These are phyloP conservation scores for Pelargonium citronellum DNA, from an alignment of 441 rosid genomes.

Conservation along the genomic window DNA sequence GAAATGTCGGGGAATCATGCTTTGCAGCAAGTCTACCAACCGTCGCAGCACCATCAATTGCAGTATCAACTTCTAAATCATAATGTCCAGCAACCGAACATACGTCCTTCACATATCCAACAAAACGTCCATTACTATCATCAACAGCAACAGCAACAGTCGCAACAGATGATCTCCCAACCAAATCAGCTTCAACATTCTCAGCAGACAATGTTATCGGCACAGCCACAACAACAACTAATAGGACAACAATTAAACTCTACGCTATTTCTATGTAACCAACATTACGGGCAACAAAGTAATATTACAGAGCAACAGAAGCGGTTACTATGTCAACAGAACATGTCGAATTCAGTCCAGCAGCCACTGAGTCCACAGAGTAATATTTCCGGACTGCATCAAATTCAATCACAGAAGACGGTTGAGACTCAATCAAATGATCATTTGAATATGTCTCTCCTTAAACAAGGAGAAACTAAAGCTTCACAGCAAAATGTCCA, in stretches of 20 bases:
- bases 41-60: background rate
- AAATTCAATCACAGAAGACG: background rate
- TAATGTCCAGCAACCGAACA: background rate
- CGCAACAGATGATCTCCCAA: background rate
- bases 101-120: background rate
- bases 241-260: background rate
- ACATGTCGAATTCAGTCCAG: background rate
- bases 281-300: background rate
- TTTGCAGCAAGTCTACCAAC: background rate
- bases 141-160: background rate
- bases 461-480: background rate
- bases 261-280: background rate
- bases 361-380: background rate
- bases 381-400: background rate
- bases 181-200: constrained; percentile 4
- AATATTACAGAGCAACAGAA: constrained; percentile 4
- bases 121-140: constrained; percentile 2
- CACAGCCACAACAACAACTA: constrained; percentile 4
- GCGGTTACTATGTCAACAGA: background rate
- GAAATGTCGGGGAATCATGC: background rate
- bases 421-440: background rate
- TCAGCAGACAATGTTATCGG: background rate
- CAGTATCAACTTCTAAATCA: constrained; percentile 1
- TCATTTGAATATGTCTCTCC: background rate
- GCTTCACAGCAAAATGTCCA: constrained; percentile 1